Evolutionary conservation across 345 rosid genomes (phyloP).

Genomic region (Brassica napus): DNA sequence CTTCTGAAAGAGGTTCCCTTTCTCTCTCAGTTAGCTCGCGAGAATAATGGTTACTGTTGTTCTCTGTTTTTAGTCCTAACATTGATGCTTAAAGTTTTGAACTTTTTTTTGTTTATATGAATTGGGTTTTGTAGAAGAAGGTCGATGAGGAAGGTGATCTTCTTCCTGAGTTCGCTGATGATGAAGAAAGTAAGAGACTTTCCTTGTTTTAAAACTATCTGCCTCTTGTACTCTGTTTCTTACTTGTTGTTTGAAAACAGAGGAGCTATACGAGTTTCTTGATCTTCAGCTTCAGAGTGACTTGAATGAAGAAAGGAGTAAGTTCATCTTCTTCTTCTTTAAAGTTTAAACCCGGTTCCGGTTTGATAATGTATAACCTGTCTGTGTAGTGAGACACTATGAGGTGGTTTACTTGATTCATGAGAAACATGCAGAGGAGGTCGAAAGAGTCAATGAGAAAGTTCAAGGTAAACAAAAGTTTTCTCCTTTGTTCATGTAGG

Average conservation of each 20-base stretch:
- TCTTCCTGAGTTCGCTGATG: conserved; percentile 84
- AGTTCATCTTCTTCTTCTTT: conserved; percentile 36
- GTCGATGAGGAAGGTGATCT: conserved; percentile 79
- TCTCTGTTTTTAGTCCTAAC: not conserved
- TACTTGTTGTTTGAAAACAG: conserved; percentile 47
- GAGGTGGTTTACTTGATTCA: conserved; percentile 94
- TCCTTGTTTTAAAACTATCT: not conserved
- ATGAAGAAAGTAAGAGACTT: conserved; percentile 65
- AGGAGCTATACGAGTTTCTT: conserved; percentile 72
- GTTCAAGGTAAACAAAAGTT: conserved; percentile 62
- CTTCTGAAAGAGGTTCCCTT: conserved; percentile 70
- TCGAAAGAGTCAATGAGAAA: conserved; percentile 68
- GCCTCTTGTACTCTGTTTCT: not conserved
- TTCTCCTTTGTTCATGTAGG: not conserved
- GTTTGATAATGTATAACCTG: conserved; percentile 12
- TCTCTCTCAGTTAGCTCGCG: not conserved
- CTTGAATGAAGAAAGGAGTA: conserved; percentile 66
- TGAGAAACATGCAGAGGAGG: conserved; percentile 81
- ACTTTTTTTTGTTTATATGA: not conserved
- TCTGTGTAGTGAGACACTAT: conserved; percentile 77
- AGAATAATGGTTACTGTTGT: not conserved
- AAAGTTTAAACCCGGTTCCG: not conserved
- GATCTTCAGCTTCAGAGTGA: conserved; percentile 78
- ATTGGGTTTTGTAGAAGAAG: conserved; percentile 60
- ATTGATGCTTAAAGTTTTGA: conserved; percentile 3